A percentile compares a stretch with the other conserved stretches of the same genome.
These are phyloP conservation scores for Lyophyllum decastes DNA, from an alignment of 768 basidiomycete genomes.

Conservation along the genomic window DNA sequence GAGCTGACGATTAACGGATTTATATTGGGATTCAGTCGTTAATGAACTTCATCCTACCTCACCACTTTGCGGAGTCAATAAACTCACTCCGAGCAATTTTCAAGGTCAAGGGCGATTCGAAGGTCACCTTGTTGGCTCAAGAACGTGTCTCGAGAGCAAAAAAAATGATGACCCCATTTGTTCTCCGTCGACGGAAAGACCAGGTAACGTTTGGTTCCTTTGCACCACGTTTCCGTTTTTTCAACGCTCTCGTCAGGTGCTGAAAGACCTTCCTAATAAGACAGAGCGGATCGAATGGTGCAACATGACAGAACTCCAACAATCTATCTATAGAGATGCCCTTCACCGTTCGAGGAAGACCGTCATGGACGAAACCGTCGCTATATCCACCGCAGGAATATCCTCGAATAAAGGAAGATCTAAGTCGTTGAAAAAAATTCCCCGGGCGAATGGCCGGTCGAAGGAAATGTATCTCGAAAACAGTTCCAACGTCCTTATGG, in stretches of 20 bases:
- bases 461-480: conserved; percentile 75
- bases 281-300: conserved; percentile 95
- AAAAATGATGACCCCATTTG: conserved; percentile 99
- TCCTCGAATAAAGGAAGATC: conserved; percentile 23
- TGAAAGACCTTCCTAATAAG: conserved; percentile 92
- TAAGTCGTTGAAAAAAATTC: conserved; percentile 46
- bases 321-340: conserved; percentile 81
- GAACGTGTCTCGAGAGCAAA: conserved; percentile 94
- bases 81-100: conserved; percentile 90
- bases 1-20: conserved; percentile 2
- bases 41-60: conserved; percentile 96
- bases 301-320: conserved; percentile 84
- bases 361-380: conserved; percentile 51
- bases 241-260: conserved; percentile 52
- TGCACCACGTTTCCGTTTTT: background rate
- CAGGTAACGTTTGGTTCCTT: conserved; percentile 49
- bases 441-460: conserved; percentile 39
- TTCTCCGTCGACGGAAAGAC: conserved; percentile 94
- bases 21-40: conserved; percentile 66
- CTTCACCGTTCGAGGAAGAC: conserved; percentile 85
- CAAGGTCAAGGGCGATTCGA: conserved; percentile 94
- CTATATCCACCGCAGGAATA: conserved; percentile 24
- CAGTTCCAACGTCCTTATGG: conserved; percentile 94
- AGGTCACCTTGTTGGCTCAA: conserved; percentile 84
- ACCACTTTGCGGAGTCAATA: conserved; percentile 79